Evolutionary conservation across 805 yeast species (phyloP).

Genomic region (Kodamaea hsintzibuensis): DNA sequence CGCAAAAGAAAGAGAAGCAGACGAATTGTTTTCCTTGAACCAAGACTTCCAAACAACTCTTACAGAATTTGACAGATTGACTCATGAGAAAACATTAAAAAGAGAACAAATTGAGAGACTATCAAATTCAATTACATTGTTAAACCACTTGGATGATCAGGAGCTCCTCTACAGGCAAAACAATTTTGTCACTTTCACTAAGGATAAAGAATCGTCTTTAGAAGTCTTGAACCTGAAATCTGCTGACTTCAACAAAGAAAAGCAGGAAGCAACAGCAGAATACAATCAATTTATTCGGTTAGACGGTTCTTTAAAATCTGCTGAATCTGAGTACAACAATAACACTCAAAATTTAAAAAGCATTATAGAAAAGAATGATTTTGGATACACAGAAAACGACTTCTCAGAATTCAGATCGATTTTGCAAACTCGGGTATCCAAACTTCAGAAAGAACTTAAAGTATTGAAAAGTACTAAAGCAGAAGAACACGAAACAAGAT

Average conservation of each 20-base stretch:
- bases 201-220: slow-evolving; percentile 18
- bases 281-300: slow-evolving; percentile 40
- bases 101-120: slow-evolving; percentile 55
- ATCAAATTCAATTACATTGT: slow-evolving; percentile 42
- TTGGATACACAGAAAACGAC: background rate
- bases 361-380: slow-evolving; percentile 9
- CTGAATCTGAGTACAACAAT: slow-evolving; percentile 31
- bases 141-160: slow-evolving; percentile 40
- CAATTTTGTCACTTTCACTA: slow-evolving; percentile 28
- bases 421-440: background rate
- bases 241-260: slow-evolving; percentile 17
- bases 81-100: slow-evolving; percentile 46
- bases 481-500: slow-evolving; percentile 6
- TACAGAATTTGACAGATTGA: slow-evolving; percentile 59
- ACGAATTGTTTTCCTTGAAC: slow-evolving; percentile 66
- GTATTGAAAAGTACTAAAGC: background rate
- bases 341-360: slow-evolving; percentile 14
- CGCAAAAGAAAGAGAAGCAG: slow-evolving; percentile 55
- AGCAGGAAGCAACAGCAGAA: slow-evolving; percentile 20
- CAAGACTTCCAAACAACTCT: slow-evolving; percentile 78
- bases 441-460: background rate
- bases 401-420: background rate
- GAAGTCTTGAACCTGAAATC: slow-evolving; percentile 8
- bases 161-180: slow-evolving; percentile 29
- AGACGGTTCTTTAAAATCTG: slow-evolving; percentile 58